Evolutionary conservation across 352 stramenopile genomes (phyloP), one percentile per base, ranked within the genome.

Genomic region (Thalassiosira livingstoniorum): DNA sequence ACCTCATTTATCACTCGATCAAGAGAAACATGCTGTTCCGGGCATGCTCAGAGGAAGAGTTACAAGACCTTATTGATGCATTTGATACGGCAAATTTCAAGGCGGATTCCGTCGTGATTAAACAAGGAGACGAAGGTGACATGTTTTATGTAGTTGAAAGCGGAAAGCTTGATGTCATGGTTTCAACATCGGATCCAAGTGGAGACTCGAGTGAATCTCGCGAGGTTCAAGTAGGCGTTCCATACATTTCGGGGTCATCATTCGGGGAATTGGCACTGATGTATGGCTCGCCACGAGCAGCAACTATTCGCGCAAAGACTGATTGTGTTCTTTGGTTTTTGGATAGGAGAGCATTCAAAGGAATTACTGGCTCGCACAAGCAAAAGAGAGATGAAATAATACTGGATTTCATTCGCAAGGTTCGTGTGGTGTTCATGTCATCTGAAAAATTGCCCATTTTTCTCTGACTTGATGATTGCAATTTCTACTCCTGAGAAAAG

Each of bases 181-280:
- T 74, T 51, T 29, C 47, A 58, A n/a, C n/a, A n/a, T n/a, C n/a
- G n/a, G n/a, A n/a, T n/a, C n/a, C n/a, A n/a, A 15, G 7, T 15
- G 70, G 43, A 23, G 63, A 86, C 45, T n/a, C 25, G 29, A n/a
- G n/a, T n/a, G n/a, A n/a, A n/a, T n/a, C n/a, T n/a, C n/a, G n/a
- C n/a, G 47, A 58, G n/a, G 47, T 58, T 4, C 21, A 29, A 29
- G 47, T 15, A 58, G 47, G 47, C 5, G 35, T 25, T 42, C 66
- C 66, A 23, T 15, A 83, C 10, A 70, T 73, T 32, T 92, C 65
- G 13, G 83, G 75, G 42, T 72, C 78, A 29, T 80, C 82, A 66
- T 99, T 99, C 85, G 97, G 97, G 7, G 97, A 99, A 92, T 95
- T 98, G 13, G 97, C 97, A 21, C 85, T 99, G 61, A 90, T 99